Evolutionary conservation across 257 asterid genomes (phyloP), one percentile per base, ranked within the genome.

Genomic region (Solanum commersonii): DNA sequence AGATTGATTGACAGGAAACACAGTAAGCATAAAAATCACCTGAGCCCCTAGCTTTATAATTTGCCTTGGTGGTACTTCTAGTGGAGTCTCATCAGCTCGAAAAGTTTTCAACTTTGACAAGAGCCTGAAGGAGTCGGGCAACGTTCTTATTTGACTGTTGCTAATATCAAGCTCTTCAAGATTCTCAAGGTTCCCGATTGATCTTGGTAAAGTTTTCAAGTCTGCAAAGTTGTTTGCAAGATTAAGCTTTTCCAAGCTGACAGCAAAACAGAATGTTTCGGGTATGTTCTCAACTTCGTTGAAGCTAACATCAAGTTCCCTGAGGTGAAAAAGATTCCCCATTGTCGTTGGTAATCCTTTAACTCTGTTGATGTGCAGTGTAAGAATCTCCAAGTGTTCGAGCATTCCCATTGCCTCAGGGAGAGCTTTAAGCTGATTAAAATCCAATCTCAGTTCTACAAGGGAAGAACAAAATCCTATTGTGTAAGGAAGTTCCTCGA

Each of bases 101-200:
- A 96, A 89, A 83, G 87, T 88, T 89, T 88, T 91, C 65, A 96
- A 89, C 60, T 92, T 94, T 8, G 93, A 76, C 68, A 96, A 88
- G 44, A 88, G 91, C 88, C 94, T 90, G 89, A 96, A 94, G 74
- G 99, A 95, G 84, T 94, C 98, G 1, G 99, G 98, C 90, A 96
- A 86, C 27, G 9, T 68, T 89, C 63, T 91, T 86, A 96, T 94
- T 87, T 96, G 98, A 89, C 94, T 93, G 87, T 93, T 89, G 87
- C 95, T 92, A 56, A 96, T 93, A 89, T 96, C 98, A 13, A 96
- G 93, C 89, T 94, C 98, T 88, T 93, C 96, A 44, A 96, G 99
- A 95, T 90, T 91, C 88, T 91, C 91, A 3, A 96, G 95, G 65
- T 93, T 90, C 37, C 99, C 99, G 16, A 96, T 88, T 25, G 96